Evolutionary conservation across 805 yeast species (phyloP).

Genomic region (Pichia californica): DNA sequence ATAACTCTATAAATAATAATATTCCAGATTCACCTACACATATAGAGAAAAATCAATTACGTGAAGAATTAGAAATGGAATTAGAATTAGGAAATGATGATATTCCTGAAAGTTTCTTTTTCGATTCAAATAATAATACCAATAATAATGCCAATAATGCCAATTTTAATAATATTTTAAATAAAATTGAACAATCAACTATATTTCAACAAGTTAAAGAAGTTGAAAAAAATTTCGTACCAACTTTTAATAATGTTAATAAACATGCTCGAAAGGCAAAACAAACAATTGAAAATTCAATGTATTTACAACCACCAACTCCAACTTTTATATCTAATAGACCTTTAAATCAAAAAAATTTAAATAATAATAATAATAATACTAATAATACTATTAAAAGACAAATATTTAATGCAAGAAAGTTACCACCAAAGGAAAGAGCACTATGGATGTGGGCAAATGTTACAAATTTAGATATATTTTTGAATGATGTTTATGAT

Average conservation of each 20-base stretch:
- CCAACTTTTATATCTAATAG: slow-evolving; percentile 11
- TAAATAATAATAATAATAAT: not conserved
- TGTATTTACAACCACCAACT: slow-evolving; percentile 7
- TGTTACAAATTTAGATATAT: slow-evolving; percentile 83
- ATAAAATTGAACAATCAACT: slow-evolving; percentile 14
- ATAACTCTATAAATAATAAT: not conserved
- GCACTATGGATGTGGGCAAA: slow-evolving; percentile 97
- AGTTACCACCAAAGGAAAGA: slow-evolving; percentile 58
- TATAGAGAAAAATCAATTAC: slow-evolving; percentile 14
- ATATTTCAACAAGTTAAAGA: slow-evolving; percentile 16
- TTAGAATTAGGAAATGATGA: slow-evolving; percentile 25
- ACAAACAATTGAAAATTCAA: slow-evolving; percentile 16
- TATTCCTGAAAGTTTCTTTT: slow-evolving; percentile 4
- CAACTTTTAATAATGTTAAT: slow-evolving; percentile 19
- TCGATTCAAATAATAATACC: not conserved
- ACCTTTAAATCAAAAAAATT: not conserved
- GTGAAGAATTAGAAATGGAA: slow-evolving; percentile 17
- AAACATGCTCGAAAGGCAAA: slow-evolving; percentile 26
- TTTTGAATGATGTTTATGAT: slow-evolving; percentile 72
- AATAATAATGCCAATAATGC: not conserved
- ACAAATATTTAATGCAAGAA: slow-evolving; percentile 20
- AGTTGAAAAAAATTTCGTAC: slow-evolving; percentile 17
- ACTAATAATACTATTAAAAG: not conserved
- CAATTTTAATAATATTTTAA: not conserved
- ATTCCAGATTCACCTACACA: not conserved